Evolutionary conservation across 345 rosid species (phyloP).

Genomic region (Gossypium turneri): DNA sequence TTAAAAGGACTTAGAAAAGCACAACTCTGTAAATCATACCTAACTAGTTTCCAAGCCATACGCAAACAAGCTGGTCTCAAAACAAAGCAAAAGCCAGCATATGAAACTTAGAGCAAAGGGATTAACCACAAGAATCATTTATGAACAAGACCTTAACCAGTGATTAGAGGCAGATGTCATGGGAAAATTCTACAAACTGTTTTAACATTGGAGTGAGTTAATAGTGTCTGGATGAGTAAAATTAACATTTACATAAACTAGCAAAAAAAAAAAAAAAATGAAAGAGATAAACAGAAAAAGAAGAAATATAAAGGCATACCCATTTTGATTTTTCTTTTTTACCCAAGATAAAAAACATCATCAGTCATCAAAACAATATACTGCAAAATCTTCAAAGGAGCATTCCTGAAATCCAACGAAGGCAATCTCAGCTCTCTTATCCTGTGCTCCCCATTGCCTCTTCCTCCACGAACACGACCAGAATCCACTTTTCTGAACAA

Average conservation of each 20-base stretch:
- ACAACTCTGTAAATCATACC: not conserved
- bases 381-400: conserved; percentile 70
- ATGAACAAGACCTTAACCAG: not conserved
- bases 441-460: conserved; percentile 36
- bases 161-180: not conserved
- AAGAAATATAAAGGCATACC: not conserved
- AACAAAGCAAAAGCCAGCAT: not conserved
- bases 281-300: not conserved
- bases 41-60: not conserved
- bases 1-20: not conserved
- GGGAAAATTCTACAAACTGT: not conserved
- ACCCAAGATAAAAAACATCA: conserved; percentile 57
- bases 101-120: not conserved
- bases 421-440: conserved; percentile 69
- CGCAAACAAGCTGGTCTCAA: conserved; percentile 1
- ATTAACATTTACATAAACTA: conserved; percentile 7
- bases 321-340: not conserved
- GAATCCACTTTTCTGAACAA: conserved; percentile 66
- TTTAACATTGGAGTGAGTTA: not conserved
- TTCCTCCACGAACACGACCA: conserved; percentile 38
- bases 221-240: not conserved
- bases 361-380: conserved; percentile 53
- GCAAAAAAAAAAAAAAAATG: not conserved
- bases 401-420: conserved; percentile 55
- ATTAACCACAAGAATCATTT: not conserved